A percentile compares a stretch with the other conserved stretches of the same genome.
phyloP scores from a whole-genome alignment of 352 stramenopile genomes.

The Blastocystis sp. region DNA sequence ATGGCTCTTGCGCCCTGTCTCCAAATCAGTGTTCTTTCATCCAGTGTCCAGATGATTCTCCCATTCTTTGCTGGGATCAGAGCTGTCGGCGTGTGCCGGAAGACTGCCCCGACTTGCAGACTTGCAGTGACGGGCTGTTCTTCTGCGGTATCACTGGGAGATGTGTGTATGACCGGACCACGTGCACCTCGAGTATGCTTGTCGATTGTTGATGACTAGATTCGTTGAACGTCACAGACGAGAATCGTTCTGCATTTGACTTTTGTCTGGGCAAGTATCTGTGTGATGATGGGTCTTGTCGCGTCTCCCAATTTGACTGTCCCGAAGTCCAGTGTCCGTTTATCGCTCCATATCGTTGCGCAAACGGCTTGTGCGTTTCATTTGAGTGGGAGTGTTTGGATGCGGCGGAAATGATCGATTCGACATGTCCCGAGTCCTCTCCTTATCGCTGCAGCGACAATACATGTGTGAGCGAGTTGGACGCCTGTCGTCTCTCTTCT shows the following conservation, averaged over 20 bases:
- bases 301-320: neutral
- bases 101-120: neutral
- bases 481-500: neutral
- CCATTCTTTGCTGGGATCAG: conserved; percentile 39
- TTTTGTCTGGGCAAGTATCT: conserved; percentile 31
- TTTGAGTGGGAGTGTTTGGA: neutral
- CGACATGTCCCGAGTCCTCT: neutral
- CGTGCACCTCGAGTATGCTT: neutral
- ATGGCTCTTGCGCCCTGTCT: conserved; percentile 4
- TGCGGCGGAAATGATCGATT: neutral
- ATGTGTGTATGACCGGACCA: conserved; percentile 46
- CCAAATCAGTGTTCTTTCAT: neutral
- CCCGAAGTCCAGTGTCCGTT: conserved; percentile 2
- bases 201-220: neutral
- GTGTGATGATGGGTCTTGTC: conserved; percentile 28
- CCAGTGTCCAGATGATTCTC: neutral
- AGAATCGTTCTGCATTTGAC: neutral
- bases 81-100: neutral
- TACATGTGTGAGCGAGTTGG: neutral
- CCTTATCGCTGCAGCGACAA: neutral
- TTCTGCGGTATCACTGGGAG: conserved; percentile 20
- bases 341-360: neutral
- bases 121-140: neutral
- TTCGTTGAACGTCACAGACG: neutral
- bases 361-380: conserved; percentile 3